A percentile compares a stretch with the other conserved stretches of the same genome.
phyloP scores from a whole-genome alignment of 257 asterid genomes.

The Craterostigma plantagineum region DNA sequence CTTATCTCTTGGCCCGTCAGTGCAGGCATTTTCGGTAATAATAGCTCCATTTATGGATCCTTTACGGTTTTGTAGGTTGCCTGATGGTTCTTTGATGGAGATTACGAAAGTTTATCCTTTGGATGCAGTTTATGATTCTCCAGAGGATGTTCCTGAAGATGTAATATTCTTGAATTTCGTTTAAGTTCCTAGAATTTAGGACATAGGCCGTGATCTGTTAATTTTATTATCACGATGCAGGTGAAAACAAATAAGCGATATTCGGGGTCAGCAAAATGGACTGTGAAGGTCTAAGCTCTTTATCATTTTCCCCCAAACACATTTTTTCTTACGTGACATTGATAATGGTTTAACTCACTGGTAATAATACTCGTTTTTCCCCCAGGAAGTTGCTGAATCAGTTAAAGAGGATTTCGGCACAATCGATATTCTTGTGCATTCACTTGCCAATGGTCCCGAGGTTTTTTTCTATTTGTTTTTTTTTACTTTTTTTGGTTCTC shows the following conservation, averaged over 20 bases:
- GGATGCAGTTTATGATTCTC: conserved; percentile 83
- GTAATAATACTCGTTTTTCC: neutral
- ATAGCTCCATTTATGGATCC: conserved; percentile 4
- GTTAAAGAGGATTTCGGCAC: conserved; percentile 91
- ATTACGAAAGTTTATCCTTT: conserved; percentile 75
- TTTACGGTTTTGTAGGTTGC: conserved; percentile 35
- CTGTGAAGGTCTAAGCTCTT: conserved; percentile 53
- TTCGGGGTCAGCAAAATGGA: conserved; percentile 81
- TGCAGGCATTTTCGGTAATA: neutral
- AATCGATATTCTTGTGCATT: conserved; percentile 93
- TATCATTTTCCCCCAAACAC: neutral
- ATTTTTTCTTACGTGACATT: neutral
- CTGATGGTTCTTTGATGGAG: conserved; percentile 97
- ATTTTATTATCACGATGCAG: conserved; percentile 24
- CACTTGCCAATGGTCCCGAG: conserved; percentile 99
- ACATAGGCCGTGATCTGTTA: neutral
- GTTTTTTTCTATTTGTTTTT: conserved; percentile 12
- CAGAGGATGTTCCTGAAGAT: conserved; percentile 96
- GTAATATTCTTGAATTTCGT: conserved; percentile 20
- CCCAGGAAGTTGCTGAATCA: conserved; percentile 86
- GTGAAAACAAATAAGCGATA: conserved; percentile 78
- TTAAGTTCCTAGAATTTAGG: neutral
- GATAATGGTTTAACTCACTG: neutral
- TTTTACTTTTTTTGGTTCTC: neutral
- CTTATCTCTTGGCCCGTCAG: no score